Evolutionary conservation across 2,329 filamentous ascomycete genomes (phyloP).

Genomic region (Pseudocercospora pini-densiflorae): DNA sequence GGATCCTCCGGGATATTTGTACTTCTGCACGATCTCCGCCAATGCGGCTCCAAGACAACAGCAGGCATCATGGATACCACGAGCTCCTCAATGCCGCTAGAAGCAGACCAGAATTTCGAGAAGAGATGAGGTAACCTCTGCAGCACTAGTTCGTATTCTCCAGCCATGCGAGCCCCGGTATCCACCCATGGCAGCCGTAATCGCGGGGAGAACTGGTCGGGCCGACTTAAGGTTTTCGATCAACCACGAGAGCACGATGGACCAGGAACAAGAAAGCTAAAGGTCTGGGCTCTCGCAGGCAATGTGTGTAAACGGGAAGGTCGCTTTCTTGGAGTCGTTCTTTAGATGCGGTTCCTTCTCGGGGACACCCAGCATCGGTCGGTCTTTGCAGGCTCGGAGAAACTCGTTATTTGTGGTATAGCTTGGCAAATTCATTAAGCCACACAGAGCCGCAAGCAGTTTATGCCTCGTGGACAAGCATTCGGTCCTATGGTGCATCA

Average conservation of each 20-base stretch:
- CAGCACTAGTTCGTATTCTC: constrained; percentile 5
- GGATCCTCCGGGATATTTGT: constrained; percentile 6
- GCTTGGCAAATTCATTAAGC: not conserved
- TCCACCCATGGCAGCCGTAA: not conserved
- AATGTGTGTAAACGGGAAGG: not conserved
- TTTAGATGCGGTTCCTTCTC: constrained; percentile 9
- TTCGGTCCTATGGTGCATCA: constrained; percentile 18
- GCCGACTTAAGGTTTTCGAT: not conserved
- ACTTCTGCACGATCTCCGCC: not conserved
- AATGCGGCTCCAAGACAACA: not conserved
- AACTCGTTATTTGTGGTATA: not conserved
- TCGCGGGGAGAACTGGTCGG: constrained; percentile 1
- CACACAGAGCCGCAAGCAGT: constrained; percentile 4
- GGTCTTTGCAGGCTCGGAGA: constrained; percentile 9
- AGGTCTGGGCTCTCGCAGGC: not conserved
- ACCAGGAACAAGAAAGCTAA: constrained; percentile 4
- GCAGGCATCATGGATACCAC: constrained; percentile 4
- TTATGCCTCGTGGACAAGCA: constrained; percentile 9
- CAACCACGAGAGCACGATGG: not conserved
- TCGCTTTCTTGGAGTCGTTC: not conserved
- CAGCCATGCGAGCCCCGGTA: not conserved
- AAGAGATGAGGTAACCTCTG: constrained; percentile 11
- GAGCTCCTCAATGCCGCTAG: constrained; percentile 7
- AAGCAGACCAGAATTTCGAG: not conserved
- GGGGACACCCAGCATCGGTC: not conserved